These are phyloP conservation scores for Venturia effusa DNA, from an alignment of 2,329 filamentous ascomycete species.

Conservation along the genomic window DNA sequence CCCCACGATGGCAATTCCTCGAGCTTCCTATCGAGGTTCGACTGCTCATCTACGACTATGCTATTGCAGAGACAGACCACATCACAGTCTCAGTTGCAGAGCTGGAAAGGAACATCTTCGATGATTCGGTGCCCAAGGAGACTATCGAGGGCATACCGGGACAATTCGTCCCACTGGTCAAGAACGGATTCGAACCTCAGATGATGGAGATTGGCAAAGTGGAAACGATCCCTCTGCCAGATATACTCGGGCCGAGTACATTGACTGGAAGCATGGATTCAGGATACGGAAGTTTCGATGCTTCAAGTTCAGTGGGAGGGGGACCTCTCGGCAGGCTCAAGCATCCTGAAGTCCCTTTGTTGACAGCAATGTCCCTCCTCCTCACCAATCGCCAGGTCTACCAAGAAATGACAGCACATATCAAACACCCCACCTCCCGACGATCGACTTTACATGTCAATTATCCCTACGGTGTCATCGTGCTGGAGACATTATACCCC, in stretches of 20 bases:
- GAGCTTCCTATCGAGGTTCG: conserved; percentile 10
- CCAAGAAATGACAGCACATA: conserved; percentile 5
- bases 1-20: conserved; percentile 4
- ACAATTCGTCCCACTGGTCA: conserved; percentile 7
- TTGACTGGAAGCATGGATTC: conserved; percentile 3
- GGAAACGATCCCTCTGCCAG: neutral
- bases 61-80: conserved; percentile 1
- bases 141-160: conserved; percentile 5
- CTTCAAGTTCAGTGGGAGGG: neutral
- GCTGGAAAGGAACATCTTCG: neutral
- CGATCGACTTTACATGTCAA: conserved; percentile 5
- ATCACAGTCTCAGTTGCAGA: conserved; percentile 11
- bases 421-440: neutral
- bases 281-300: conserved; percentile 6
- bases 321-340: neutral
- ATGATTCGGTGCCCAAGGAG: neutral
- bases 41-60: conserved; percentile 9
- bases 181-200: conserved; percentile 3
- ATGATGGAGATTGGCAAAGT: conserved; percentile 6
- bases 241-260: neutral
- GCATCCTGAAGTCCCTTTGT: neutral
- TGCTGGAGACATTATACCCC: conserved; percentile 6
- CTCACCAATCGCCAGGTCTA: conserved; percentile 7
- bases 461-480: conserved; percentile 11
- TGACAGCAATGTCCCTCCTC: conserved; percentile 6